Evolutionary conservation across 2,329 filamentous ascomycete species (phyloP), one percentile per base, ranked within the genome.

Genomic region (Lachnellula arida): DNA sequence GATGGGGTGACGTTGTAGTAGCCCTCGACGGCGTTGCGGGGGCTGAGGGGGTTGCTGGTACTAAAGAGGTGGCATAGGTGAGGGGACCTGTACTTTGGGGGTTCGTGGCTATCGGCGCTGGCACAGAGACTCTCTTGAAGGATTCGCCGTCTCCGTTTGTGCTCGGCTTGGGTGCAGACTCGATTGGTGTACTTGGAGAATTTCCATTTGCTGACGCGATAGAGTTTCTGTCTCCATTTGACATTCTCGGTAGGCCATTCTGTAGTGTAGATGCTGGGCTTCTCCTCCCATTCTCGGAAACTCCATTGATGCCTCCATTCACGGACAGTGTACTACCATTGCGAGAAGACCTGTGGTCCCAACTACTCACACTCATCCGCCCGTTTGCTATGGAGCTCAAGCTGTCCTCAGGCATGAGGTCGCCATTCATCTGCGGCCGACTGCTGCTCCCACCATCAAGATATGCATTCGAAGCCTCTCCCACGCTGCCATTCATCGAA

Each of bases 311-410:
- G 8, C 51, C 63, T 11, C 63, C 67, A 58, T 67, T 68, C 12
- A 67, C 59, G 7, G 68, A 70, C 17, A 65, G 50, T 39, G 61
- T 58, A 55, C 67, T 69, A 4, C 63, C 65, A 57, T 68, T 70
- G 17, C 60, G 59, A 14, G 65, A 68, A 37, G 64, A 64, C 46
- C 59, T 63, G 44, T 67, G 59, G 43, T 70, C 68, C 66, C 65
- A 69, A 49, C 66, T 74, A 60, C 75, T 78, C 40, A 70, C 71
- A 49, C 74, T 75, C 55, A 76, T 74, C 63, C 75, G 77, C 61
- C 79, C 81, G 68, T 86, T 85, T 63, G 80, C 78, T 67, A 82
- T 67, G 39, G 81, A 78, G 70, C 76, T 81, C 73, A 85, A 81
- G 72, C 79, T 85, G 67, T 81, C 79, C 49, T 70, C 66, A 53